Conservation (phyloP, 768 basidiomycete genomes). For the Butyriboletus loyo region DNA sequence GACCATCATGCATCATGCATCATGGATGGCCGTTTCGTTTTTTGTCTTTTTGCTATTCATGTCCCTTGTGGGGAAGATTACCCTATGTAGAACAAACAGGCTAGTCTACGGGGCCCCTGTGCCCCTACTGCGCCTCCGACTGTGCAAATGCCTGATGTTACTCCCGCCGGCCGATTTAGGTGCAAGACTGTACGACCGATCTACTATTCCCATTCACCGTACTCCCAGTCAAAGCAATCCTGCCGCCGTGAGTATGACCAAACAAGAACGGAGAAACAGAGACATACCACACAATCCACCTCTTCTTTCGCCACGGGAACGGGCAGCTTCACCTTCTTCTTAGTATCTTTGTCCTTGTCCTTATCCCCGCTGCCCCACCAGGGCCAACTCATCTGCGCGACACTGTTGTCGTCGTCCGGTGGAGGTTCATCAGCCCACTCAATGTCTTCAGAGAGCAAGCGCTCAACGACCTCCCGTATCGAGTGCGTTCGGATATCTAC, state of each 20-base stretch:
- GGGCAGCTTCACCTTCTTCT: slow-evolving; percentile 24
- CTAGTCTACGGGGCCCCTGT: too few species aligned
- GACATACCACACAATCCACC: slow-evolving; percentile 62
- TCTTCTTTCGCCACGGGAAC: slow-evolving; percentile 53
- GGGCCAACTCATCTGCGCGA: slow-evolving; percentile 15
- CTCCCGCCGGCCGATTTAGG: too few species aligned
- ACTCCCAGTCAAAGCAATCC: slow-evolving; percentile 79
- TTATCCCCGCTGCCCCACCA: slow-evolving; percentile 34
- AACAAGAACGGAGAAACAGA: not conserved
- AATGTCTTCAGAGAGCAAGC: slow-evolving; percentile 50
- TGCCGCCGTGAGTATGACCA: slow-evolving; percentile 22
- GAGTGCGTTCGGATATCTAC: slow-evolving; percentile 71
- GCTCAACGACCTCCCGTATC: slow-evolving; percentile 69
- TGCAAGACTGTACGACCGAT: not conserved
- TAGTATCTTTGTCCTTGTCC: slow-evolving; percentile 23
- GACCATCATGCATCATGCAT: too few species aligned
- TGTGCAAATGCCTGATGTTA: too few species aligned
- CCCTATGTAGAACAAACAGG: too few species aligned
- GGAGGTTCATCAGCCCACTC: slow-evolving; percentile 45
- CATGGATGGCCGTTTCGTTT: too few species aligned
- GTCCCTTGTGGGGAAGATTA: too few species aligned
- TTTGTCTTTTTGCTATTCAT: too few species aligned
- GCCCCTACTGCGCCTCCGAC: too few species aligned
- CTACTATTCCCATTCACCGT: slow-evolving; percentile 38
- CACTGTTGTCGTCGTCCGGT: slow-evolving; percentile 1